These are phyloP conservation scores for Citrus cavaleriei DNA, from an alignment of 345 rosid genomes.

Conservation along the genomic window DNA sequence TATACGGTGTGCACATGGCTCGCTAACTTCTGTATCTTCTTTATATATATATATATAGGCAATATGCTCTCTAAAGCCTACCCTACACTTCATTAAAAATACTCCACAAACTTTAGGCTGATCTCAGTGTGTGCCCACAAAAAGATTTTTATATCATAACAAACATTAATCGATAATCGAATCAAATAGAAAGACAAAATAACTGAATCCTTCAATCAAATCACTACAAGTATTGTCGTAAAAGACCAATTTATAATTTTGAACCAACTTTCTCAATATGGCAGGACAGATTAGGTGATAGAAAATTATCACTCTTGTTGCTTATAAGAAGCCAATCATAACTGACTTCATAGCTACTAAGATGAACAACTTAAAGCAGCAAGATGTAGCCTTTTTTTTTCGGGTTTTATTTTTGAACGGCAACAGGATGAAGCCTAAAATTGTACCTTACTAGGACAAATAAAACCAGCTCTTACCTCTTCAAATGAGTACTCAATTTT, in stretches of 20 bases:
- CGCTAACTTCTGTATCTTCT: too few relatives aligned
- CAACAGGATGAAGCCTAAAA: not conserved
- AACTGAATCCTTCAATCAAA: not conserved
- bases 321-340: constrained; percentile 3
- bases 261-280: not conserved
- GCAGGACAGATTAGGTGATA: not conserved
- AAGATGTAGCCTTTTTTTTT: too few relatives aligned
- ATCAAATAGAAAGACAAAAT: not conserved
- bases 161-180: not conserved
- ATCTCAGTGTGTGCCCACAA: not conserved
- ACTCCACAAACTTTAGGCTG: not conserved
- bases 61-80: not conserved
- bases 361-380: not conserved
- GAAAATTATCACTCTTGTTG: not conserved
- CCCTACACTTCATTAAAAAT: not conserved
- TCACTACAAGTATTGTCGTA: not conserved
- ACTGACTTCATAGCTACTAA: not conserved
- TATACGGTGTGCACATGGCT: too few relatives aligned
- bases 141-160: not conserved
- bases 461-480: constrained; percentile 41
- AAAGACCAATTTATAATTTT: not conserved
- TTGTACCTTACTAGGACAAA: not conserved
- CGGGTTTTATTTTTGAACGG: too few relatives aligned
- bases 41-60: too few relatives aligned
- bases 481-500: constrained; percentile 41